Percentiles rank a stretch among this genome's conserved stretches.
Conservation (phyloP, 305 asterid species). For the Solanum hybrid region DNA sequence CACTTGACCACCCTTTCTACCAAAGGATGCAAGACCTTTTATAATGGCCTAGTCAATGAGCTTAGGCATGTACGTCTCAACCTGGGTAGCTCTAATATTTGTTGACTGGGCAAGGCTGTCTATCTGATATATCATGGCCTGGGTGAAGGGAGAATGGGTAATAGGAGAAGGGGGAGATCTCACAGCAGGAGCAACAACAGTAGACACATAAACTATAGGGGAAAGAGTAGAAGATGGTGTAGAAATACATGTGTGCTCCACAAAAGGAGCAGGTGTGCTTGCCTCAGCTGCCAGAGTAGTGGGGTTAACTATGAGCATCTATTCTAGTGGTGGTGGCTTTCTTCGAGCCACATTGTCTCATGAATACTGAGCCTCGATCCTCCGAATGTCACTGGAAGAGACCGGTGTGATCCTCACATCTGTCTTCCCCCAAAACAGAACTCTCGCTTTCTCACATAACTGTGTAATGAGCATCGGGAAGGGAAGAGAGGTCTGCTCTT, state of each 20-base stretch:
- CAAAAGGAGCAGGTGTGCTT: neutral
- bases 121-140: neutral
- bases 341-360: neutral
- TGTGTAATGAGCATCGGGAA: neutral
- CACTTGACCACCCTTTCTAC: neutral
- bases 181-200: neutral
- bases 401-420: neutral
- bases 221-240: neutral
- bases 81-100: neutral
- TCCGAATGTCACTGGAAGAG: neutral
- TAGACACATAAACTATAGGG: neutral
- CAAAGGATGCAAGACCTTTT: neutral
- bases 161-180: too few relatives aligned
- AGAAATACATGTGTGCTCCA: neutral
- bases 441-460: neutral
- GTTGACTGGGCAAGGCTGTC: neutral
- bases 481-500: neutral
- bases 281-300: neutral
- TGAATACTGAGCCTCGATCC: neutral
- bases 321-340: neutral
- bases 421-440: neutral
- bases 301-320: neutral
- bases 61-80: neutral
- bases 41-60: neutral
- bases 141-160: neutral